Conservation (phyloP, 2,329 filamentous ascomycete species). For the Thelonectria blattea region DNA sequence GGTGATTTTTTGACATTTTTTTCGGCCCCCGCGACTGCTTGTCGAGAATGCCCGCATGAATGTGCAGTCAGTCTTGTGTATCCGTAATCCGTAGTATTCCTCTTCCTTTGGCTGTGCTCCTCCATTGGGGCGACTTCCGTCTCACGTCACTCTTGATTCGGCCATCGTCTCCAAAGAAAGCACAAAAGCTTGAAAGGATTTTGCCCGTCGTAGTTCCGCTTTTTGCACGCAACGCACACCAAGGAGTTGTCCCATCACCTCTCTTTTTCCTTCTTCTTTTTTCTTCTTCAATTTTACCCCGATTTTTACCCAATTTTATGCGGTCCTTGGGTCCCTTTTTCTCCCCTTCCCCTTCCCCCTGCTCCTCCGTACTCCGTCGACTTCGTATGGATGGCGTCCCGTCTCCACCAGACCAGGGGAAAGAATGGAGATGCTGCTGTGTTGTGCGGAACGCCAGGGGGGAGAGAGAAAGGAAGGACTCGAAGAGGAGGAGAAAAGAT, state of each 20-base stretch:
- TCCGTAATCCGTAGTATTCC: no score
- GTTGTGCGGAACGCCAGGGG: conserved; percentile 13
- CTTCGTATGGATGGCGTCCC: conserved; percentile 24
- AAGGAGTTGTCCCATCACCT: conserved; percentile 16
- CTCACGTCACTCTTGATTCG: conserved; percentile 28
- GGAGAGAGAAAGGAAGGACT: background rate
- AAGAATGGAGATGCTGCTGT: conserved; percentile 7
- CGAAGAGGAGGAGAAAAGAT: background rate
- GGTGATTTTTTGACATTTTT: no score
- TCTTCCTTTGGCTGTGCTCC: background rate
- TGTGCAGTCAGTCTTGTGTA: no score
- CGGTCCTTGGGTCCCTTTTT: no score
- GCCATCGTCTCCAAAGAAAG: background rate
- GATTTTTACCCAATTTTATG: conserved; percentile 24
- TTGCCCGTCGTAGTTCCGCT: background rate
- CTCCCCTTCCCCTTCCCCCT: conserved; percentile 19
- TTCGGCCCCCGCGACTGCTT: no score
- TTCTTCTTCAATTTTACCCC: conserved; percentile 15
- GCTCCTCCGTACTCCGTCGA: background rate
- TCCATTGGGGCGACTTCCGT: conserved; percentile 10
- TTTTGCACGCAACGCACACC: background rate
- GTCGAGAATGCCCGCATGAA: no score
- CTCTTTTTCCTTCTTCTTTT: conserved; percentile 24
- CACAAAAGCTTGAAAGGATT: background rate
- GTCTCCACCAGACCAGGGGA: conserved; percentile 25